phyloP scores from a whole-genome alignment of 2,329 filamentous ascomycete genomes.

The Didymella glomerata region DNA sequence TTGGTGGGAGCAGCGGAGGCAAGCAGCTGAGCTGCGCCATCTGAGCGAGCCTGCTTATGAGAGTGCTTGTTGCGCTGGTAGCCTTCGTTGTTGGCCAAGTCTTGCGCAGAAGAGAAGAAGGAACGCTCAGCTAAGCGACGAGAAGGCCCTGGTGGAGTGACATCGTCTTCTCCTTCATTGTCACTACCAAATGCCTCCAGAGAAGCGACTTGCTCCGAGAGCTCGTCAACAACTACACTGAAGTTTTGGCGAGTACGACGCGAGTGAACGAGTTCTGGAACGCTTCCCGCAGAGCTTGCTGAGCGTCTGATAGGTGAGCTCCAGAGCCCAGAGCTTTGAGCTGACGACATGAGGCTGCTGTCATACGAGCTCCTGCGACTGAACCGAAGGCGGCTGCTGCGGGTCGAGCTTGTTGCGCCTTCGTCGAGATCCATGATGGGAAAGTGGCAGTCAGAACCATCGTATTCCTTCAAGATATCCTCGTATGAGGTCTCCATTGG shows the following conservation, averaged over 20 bases:
- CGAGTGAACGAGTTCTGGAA: slow-evolving; percentile 51
- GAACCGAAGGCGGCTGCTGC: slow-evolving; percentile 61
- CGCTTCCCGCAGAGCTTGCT: slow-evolving; percentile 50
- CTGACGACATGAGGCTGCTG: slow-evolving; percentile 61
- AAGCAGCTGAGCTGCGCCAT: slow-evolving; percentile 46
- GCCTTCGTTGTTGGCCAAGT: slow-evolving; percentile 28
- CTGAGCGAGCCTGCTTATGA: slow-evolving; percentile 48
- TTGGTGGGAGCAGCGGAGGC: slow-evolving; percentile 20
- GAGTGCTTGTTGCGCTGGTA: slow-evolving; percentile 40
- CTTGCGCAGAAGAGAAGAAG: slow-evolving; percentile 43
- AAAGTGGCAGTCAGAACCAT: slow-evolving; percentile 58
- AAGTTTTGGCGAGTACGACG: slow-evolving; percentile 45
- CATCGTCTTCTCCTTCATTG: slow-evolving; percentile 41
- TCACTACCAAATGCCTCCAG: slow-evolving; percentile 38
- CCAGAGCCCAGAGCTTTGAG: slow-evolving; percentile 44
- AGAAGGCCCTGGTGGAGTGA: slow-evolving; percentile 44
- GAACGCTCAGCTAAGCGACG: slow-evolving; percentile 36
- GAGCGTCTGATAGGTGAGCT: slow-evolving; percentile 48
- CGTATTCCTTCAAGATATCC: slow-evolving; percentile 53
- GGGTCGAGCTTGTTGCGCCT: slow-evolving; percentile 54
- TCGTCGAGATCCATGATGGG: slow-evolving; percentile 54
- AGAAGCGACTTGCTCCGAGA: slow-evolving; percentile 45
- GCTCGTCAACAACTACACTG: slow-evolving; percentile 43
- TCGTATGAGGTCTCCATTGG: slow-evolving; percentile 48
- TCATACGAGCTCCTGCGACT: slow-evolving; percentile 67